Evolutionary conservation across 2,329 filamentous ascomycete species (phyloP), one percentile per base, ranked within the genome.

Genomic region (Fusarium musae): DNA sequence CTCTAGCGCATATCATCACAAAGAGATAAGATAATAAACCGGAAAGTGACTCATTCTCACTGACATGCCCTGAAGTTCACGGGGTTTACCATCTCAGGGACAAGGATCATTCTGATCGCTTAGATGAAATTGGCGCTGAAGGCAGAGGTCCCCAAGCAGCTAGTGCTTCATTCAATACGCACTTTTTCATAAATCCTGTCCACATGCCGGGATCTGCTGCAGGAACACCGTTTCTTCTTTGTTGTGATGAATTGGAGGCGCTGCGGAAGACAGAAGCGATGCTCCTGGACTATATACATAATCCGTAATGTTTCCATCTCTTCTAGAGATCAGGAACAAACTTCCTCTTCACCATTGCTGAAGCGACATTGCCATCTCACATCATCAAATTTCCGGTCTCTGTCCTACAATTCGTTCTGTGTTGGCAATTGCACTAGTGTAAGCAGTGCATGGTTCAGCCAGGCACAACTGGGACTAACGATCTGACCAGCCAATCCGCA

Each of bases 351-450:
- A 13, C 13, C 11, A 37, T 26, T 53, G 17, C 7, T 17, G 3
- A 7, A 34, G 21, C 9, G 9, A 16, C 0, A 6, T 26, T 26
- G 4, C 12, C 6, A 16, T 1, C 17, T 26, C 9, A 2, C 7
- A 36, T 9, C 6, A 28, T 13, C 7, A 3, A 16, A 37, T 17
- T 17, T 40, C 19, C 10, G 19, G 10, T 28, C 17, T 28, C 23
- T 5, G 2, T 17, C 19, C 23, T 17, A n/a, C 6, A 19, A 3
- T 19, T 19, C n/a, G 13, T 19, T 7, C 19, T n/a, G 5, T 5
- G 23, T 37, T 26, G 49, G 23, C 23, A 17, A 16, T 53, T 16
- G 9, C 9, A 23, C 17, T 28, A n/a, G 19, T 36, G 34, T 53
- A 8, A 28, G 23, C 28, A 12, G 13, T 21, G 13, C 13, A 9